phyloP scores from a whole-genome alignment of 2,329 filamentous ascomycete species.

The Diatrype stigma region DNA sequence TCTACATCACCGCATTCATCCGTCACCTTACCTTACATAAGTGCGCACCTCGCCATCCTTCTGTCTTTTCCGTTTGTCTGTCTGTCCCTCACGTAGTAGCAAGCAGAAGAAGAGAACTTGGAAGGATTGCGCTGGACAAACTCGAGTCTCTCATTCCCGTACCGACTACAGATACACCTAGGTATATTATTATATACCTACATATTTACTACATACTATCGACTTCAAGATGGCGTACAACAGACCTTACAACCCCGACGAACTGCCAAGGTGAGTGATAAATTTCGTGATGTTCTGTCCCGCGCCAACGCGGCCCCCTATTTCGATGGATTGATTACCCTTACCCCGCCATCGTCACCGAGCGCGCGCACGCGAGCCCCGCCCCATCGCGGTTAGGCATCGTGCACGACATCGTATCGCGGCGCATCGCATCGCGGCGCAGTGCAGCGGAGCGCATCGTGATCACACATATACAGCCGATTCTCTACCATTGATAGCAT shows the following conservation, averaged over 20 bases:
- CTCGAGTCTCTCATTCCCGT: neutral
- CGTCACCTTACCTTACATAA: neutral
- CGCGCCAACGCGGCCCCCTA: too few relatives aligned
- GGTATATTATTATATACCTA: neutral
- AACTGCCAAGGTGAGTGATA: slow-evolving; percentile 77
- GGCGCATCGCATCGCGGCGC: neutral
- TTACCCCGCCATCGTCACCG: slow-evolving; percentile 23
- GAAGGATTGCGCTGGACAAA: neutral
- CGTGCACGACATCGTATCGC: neutral
- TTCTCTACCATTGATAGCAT: too few relatives aligned
- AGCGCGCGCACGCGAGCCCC: neutral
- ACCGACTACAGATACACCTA: too few relatives aligned
- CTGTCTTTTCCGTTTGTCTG: neutral
- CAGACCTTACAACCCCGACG: slow-evolving; percentile 87
- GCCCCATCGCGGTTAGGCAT: neutral
- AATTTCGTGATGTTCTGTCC: too few relatives aligned
- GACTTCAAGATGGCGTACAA: slow-evolving; percentile 79
- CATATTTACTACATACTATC: neutral
- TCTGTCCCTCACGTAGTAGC: too few relatives aligned
- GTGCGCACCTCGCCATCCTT: neutral
- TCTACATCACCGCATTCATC: too few relatives aligned
- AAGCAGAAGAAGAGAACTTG: too few relatives aligned
- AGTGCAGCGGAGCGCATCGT: too few relatives aligned
- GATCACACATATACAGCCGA: too few relatives aligned
- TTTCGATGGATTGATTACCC: neutral